Conservation (phyloP, 129 eudicot species). For the Escallonia herrerae region DNA sequence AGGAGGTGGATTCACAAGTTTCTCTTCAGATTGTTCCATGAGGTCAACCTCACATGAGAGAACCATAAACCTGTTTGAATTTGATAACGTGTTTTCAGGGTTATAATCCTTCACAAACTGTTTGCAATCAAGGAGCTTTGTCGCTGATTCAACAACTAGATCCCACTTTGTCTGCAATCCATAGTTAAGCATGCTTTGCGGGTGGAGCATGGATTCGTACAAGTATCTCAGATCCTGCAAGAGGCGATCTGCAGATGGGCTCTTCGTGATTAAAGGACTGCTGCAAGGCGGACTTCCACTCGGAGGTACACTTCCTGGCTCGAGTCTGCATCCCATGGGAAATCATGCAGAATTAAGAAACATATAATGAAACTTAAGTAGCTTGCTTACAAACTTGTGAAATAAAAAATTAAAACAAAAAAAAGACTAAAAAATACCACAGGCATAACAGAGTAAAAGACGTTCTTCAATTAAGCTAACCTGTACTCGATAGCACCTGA, state of each 20-base stretch:
- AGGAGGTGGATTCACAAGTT: conserved; percentile 43
- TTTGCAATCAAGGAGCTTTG: conserved; percentile 77
- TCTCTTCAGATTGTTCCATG: conserved; percentile 33
- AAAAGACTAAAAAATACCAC: too few species aligned
- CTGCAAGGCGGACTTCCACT: conserved; percentile 4
- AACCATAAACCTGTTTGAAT: conserved; percentile 27
- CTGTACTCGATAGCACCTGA: conserved; percentile 84
- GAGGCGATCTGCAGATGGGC: conserved; percentile 52
- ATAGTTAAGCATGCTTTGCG: conserved; percentile 32
- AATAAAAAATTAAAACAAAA: too few species aligned
- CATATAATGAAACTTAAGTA: too few species aligned
- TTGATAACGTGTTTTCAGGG: conserved; percentile 30
- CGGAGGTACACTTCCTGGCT: conserved; percentile 26
- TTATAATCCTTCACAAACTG: conserved; percentile 72
- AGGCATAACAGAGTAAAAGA: too few species aligned
- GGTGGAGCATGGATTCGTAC: conserved; percentile 62
- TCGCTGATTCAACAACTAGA: conserved; percentile 36
- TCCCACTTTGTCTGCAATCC: conserved; percentile 32
- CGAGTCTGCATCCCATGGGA: conserved; percentile 39
- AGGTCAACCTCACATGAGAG: conserved; percentile 54
- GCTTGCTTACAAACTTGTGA: too few species aligned
- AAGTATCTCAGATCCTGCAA: conserved; percentile 56
- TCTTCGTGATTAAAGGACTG: conserved; percentile 7
- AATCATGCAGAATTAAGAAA: not conserved
- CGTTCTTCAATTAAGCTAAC: conserved; percentile 16